Evolutionary conservation across 495 filamentous ascomycete genomes (phyloP), one percentile per base, ranked within the genome.

Genomic region (Hypoxylon trugodes): DNA sequence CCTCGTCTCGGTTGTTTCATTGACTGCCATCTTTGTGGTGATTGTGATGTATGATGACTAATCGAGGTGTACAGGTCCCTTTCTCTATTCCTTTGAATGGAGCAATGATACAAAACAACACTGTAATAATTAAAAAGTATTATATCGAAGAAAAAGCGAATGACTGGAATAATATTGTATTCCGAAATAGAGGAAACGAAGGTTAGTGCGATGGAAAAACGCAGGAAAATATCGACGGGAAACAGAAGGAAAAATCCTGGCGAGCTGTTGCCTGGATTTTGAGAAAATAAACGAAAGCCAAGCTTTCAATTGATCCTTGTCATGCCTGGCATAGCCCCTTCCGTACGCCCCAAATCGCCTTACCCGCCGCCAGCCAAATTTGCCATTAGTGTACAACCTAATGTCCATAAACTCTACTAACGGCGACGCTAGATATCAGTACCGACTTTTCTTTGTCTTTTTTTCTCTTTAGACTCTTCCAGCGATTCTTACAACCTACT

Each of bases 291-390:
- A 43, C 26, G n/a, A 42, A 22, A 67, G 64, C 64, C 47, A 67
- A 59, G 57, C 64, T 35, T 67, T 58, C 50, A n/a, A n/a, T 58
- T 32, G 32, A 65, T 47, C 62, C 62, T 30, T 36, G 49, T 55
- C 30, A 12, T 43, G 37, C 22, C 40, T 19, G n/a, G n/a, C 18
- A 26, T 18, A 26, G 30, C 25, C n/a, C n/a, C n/a, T n/a, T n/a
- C n/a, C n/a, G n/a, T n/a, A n/a, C n/a, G n/a, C n/a, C 50, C 22
- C 36, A 45, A 26, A 37, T 36, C 42, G 43, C 35, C 25, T 49
- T 24, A 45, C 49, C 41, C 35, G 50, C 25, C 41, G 32, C 19
- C 40, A 42, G 55, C 35, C 15, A 36, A 42, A 54, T 53, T 46
- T 56, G 30, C 38, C 35, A 36, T 50, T 65, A 56, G 48, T 30